Base-by-base conservation (phyloP, 352 stramenopile species). In the Saprolegnia diclina region DNA sequence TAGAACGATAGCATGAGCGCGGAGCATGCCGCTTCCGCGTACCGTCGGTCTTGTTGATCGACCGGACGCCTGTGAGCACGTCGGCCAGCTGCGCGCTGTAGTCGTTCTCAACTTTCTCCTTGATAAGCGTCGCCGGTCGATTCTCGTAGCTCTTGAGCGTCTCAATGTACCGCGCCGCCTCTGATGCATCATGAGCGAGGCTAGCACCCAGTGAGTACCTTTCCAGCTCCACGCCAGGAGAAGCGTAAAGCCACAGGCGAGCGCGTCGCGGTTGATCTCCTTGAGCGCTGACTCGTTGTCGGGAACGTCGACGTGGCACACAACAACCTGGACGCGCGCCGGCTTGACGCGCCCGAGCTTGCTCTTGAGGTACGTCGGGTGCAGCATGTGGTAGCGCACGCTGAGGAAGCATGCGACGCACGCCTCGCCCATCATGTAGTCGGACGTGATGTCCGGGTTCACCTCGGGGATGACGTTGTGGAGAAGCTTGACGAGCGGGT, bases 111-210 rank as follows among this genome's bases (percentile, higher is more conserved):
- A 97, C 83, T 71, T 94, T 90, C 73, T 98, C 94, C 78, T 98
- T 95, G 68, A 99, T 98, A 26, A 91, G 83, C 32, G 83, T 88
- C 35, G 93, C 88, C 77, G 97, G 91, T 74, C 98, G 98, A 65
- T 97, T 93, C 74, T 99, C 95, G 71, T 98, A 97, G 16, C 85
- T 82, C 78, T 98, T 98, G 62, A 98, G 91, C 22, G 96, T 98
- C 82, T 99, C 96, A 11, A 99, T 67, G 73, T 99, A 99, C 40
- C 96, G 79, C 55, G 94, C 96, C 37, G 90, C 91, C 75, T 99
- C 96, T 71, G 90, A 35, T n/a, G 48, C 5, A 56, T 56, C 22
- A 29, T 56, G 48, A 32, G 21, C 6, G 26, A 35, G 2, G 29
- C 2, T 5, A 35, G 42, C 13, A 48, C 10, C 42, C 29, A 5